phyloP scores from a whole-genome alignment of 2,329 filamentous ascomycete species.

The Sporothrix mexicana region DNA sequence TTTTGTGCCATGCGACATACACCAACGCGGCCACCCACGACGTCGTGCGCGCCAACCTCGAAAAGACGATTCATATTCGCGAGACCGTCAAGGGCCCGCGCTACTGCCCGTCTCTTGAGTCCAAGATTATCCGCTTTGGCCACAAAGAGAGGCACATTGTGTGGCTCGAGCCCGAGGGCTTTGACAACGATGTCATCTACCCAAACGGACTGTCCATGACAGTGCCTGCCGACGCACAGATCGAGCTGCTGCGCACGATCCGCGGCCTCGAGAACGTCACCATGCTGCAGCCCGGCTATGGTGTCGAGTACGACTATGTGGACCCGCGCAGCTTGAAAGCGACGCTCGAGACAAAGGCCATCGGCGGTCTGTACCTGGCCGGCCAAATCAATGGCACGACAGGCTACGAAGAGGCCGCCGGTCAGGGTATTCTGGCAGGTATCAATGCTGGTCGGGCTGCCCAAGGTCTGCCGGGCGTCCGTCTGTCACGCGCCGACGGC shows the following conservation, averaged over 20 bases:
- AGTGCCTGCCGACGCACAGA: constrained; percentile 85
- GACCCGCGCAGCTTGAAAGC: constrained; percentile 86
- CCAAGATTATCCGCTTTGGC: constrained; percentile 87
- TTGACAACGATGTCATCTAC: constrained; percentile 87
- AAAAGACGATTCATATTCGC: constrained; percentile 94
- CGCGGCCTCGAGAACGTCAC: constrained; percentile 84
- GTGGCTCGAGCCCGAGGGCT: constrained; percentile 97
- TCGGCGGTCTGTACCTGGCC: constrained; percentile 85
- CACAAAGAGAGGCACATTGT: constrained; percentile 84
- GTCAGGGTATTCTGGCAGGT: constrained; percentile 88
- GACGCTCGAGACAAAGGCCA: constrained; percentile 93
- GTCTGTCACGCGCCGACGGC: constrained; percentile 80
- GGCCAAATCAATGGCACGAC: constrained; percentile 99
- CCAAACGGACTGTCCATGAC: constrained; percentile 98
- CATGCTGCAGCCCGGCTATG: constrained; percentile 95
- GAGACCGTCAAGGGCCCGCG: constrained; percentile 93
- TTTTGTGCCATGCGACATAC: constrained; percentile 84
- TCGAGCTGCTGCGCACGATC: constrained; percentile 82
- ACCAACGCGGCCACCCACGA: constrained; percentile 85
- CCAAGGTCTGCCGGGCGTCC: constrained; percentile 66
- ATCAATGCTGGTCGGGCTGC: constrained; percentile 91
- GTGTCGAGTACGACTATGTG: constrained; percentile 98
- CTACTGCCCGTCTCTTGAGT: constrained; percentile 94
- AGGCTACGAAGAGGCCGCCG: constrained; percentile 96
- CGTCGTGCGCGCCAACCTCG: constrained; percentile 85